A percentile compares a stretch with the other conserved stretches of the same genome.
phyloP scores from a whole-genome alignment of 2,329 filamentous ascomycete genomes.

The Orbilia javanica region DNA sequence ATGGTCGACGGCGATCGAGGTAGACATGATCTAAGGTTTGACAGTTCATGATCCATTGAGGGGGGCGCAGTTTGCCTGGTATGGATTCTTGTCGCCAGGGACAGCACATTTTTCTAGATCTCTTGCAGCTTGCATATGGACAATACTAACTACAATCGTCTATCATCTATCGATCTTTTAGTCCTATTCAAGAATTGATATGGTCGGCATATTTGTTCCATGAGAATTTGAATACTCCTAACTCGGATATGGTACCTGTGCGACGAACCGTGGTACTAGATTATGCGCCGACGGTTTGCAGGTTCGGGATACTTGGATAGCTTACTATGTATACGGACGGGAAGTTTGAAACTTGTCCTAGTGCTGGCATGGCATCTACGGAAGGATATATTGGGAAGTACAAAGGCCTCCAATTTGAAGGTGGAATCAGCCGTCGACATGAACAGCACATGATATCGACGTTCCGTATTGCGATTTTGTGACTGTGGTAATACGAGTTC shows the following conservation, averaged over 20 bases:
- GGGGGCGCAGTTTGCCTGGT: slow-evolving; percentile 23
- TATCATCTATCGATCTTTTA: slow-evolving; percentile 23
- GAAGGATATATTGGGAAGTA: background rate
- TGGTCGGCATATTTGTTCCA: slow-evolving; percentile 12
- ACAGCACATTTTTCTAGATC: slow-evolving; percentile 3
- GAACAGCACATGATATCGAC: background rate
- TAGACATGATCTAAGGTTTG: slow-evolving; percentile 4
- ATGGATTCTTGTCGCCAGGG: slow-evolving; percentile 4
- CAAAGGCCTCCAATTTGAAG: background rate
- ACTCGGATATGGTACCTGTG: slow-evolving; percentile 19
- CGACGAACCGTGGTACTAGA: slow-evolving; percentile 27
- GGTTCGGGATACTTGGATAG: too few relatives aligned
- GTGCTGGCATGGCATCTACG: too few relatives aligned
- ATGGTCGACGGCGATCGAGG: slow-evolving; percentile 15
- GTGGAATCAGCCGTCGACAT: slow-evolving; percentile 7
- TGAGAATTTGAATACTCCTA: background rate
- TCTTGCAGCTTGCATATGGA: background rate
- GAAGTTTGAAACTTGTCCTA: background rate
- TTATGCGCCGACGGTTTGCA: background rate
- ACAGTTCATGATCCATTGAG: slow-evolving; percentile 18
- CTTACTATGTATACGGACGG: background rate
- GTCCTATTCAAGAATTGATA: slow-evolving; percentile 4
- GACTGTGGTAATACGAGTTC: slow-evolving; percentile 2
- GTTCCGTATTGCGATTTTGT: background rate
- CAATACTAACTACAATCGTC: slow-evolving; percentile 21